Conservation (phyloP, 129 eudicot genomes). For the Rutidosis leptorrhynchoides region DNA sequence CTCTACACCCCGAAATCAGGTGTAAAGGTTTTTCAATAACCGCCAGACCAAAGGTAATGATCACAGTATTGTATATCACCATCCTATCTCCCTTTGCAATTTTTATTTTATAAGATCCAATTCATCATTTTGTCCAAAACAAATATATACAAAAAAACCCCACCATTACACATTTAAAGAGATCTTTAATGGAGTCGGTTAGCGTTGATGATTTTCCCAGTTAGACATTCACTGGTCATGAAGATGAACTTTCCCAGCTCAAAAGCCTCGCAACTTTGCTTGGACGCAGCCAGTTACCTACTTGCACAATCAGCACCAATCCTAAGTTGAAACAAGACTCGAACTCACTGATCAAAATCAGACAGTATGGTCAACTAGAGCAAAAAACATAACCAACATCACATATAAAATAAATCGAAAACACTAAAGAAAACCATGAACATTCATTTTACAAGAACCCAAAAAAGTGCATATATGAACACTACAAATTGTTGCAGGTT, state of each 20-base stretch:
- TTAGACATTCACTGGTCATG: background rate
- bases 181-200: background rate
- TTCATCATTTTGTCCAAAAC: background rate
- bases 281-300: slow-evolving; percentile 2
- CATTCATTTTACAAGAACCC: slow-evolving; percentile 19
- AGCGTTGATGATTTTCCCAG: background rate
- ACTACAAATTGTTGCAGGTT: slow-evolving; percentile 22
- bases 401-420: background rate
- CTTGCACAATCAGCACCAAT: background rate
- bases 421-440: background rate
- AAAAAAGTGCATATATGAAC: slow-evolving; percentile 7
- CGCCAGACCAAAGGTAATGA: background rate
- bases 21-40: background rate
- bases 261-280: background rate
- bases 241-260: background rate
- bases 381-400: background rate
- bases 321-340: background rate
- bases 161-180: background rate
- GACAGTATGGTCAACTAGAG: background rate
- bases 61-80: no score
- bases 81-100: no score
- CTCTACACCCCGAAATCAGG: background rate
- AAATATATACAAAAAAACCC: background rate
- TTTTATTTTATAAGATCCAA: background rate
- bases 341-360: slow-evolving; percentile 4